Evolutionary conservation across 371 early-diverging fungal genomes (phyloP).

Genomic region (Chytridium lagenaria): DNA sequence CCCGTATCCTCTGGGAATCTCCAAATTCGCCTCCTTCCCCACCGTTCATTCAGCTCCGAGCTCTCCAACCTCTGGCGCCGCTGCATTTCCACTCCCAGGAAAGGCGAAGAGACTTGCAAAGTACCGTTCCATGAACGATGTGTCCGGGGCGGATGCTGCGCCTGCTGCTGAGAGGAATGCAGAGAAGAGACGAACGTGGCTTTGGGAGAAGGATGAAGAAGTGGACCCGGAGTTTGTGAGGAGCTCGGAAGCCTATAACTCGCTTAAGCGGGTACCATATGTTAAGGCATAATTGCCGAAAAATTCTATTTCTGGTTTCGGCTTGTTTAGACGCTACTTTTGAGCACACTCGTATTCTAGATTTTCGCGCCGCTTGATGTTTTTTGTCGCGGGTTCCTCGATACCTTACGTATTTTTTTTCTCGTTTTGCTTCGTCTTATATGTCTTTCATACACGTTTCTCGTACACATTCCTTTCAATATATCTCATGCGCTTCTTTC

Average conservation of each 20-base stretch:
- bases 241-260: slow-evolving; percentile 6
- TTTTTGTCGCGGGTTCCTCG: slow-evolving; percentile 15
- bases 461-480: background rate
- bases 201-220: background rate
- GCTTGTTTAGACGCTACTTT: too few relatives aligned
- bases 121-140: slow-evolving; percentile 10
- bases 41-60: background rate
- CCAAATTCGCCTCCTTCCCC: background rate
- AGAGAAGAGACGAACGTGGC: background rate
- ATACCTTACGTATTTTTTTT: background rate
- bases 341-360: too few relatives aligned
- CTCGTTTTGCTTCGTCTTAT: slow-evolving; percentile 3
- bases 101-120: background rate
- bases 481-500: slow-evolving; percentile 4
- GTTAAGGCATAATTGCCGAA: background rate
- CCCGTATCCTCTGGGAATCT: background rate
- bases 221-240: slow-evolving; percentile 9
- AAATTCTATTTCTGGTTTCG: too few relatives aligned
- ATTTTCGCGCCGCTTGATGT: background rate
- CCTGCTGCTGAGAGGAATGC: background rate
- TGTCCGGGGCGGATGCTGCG: background rate
- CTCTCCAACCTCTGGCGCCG: background rate
- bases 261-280: background rate
- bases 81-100: background rate
- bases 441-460: too few relatives aligned